Conservation (phyloP, 2,329 filamentous ascomycete species). For the Trichoderma sp. region DNA sequence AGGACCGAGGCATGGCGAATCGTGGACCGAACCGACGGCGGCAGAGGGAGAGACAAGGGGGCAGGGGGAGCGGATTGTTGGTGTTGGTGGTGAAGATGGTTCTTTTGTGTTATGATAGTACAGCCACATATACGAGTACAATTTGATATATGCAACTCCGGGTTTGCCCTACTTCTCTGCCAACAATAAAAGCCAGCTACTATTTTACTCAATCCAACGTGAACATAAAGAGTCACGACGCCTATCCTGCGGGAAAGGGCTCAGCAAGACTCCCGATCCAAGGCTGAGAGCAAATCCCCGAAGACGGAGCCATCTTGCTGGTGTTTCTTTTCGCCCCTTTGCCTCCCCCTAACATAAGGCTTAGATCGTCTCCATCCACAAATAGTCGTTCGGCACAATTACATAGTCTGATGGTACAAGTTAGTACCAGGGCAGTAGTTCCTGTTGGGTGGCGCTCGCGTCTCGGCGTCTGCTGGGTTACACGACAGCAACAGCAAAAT, state of each 20-base stretch:
- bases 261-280: background rate
- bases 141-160: background rate
- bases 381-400: background rate
- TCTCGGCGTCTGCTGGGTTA: background rate
- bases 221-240: too few species aligned
- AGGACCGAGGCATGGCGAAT: background rate
- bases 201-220: background rate
- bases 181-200: background rate
- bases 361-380: background rate
- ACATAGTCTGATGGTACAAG: too few species aligned
- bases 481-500: background rate
- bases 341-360: background rate
- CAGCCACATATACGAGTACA: background rate
- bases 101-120: background rate
- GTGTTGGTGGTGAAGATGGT: background rate
- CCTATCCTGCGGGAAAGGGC: background rate
- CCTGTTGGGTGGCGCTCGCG: background rate
- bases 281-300: background rate
- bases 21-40: conserved; percentile 12
- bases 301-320: background rate
- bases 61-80: background rate
- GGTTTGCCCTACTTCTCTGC: background rate
- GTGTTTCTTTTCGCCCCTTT: background rate
- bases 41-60: background rate
- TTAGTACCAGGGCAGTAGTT: too few species aligned